phyloP scores from a whole-genome alignment of 1,284 basidiomycete genomes.

The Ganoderma lucidum region DNA sequence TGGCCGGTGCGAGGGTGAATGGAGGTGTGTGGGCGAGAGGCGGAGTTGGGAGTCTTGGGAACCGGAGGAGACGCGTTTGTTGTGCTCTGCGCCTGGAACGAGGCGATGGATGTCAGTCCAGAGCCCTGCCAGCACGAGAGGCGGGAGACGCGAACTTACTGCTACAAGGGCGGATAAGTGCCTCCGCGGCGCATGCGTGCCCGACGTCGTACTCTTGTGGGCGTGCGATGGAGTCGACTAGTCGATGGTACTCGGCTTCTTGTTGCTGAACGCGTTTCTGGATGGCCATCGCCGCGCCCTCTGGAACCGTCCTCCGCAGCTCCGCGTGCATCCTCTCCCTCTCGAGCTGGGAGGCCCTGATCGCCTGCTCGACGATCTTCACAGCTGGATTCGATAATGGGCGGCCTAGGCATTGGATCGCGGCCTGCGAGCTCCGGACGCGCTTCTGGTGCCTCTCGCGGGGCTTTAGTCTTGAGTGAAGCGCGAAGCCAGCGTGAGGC shows the following conservation, averaged over 20 bases:
- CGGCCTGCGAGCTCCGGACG: slow-evolving; percentile 29
- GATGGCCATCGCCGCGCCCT: slow-evolving; percentile 5
- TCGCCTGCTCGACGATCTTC: slow-evolving; percentile 23
- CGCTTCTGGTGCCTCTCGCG: slow-evolving; percentile 24
- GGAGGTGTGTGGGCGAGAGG: not conserved
- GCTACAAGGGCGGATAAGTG: slow-evolving; percentile 30
- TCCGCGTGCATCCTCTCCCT: slow-evolving; percentile 25
- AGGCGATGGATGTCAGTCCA: not conserved
- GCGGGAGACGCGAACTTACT: slow-evolving; percentile 19
- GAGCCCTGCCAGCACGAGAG: not conserved
- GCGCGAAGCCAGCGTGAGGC: slow-evolving; percentile 25
- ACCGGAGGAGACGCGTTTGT: slow-evolving; percentile 3
- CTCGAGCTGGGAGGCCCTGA: slow-evolving; percentile 18
- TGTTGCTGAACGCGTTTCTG: slow-evolving; percentile 24
- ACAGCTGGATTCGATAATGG: slow-evolving; percentile 26
- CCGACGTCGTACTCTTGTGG: slow-evolving; percentile 30
- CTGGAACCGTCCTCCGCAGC: slow-evolving; percentile 9
- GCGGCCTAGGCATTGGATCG: slow-evolving; percentile 24
- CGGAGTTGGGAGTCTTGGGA: slow-evolving; percentile 1
- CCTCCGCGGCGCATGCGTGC: slow-evolving; percentile 32
- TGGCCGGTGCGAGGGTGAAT: slow-evolving; percentile 8
- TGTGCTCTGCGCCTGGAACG: slow-evolving; percentile 15
- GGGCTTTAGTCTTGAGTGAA: slow-evolving; percentile 26
- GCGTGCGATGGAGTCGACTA: slow-evolving; percentile 23
- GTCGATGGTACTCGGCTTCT: slow-evolving; percentile 19